These are phyloP conservation scores for Bipolaris victoriae DNA, from an alignment of 2,329 filamentous ascomycete genomes.

Conservation along the genomic window DNA sequence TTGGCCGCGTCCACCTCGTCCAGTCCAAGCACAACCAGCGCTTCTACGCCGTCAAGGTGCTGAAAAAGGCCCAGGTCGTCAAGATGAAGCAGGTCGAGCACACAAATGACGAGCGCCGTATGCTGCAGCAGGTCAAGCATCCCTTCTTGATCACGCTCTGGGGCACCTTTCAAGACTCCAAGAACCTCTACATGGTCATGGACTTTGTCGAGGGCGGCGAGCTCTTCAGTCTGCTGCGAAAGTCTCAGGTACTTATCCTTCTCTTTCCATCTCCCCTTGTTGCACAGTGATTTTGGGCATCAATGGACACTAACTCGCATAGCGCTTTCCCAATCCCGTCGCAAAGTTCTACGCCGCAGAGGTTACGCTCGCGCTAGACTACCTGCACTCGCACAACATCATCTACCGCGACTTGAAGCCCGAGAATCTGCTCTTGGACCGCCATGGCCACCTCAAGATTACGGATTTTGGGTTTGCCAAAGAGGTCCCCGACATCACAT, in stretches of 20 bases:
- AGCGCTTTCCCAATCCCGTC: constrained; percentile 98
- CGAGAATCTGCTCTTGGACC: constrained; percentile 88
- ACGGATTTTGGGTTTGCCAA: constrained; percentile 99
- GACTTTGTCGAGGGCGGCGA: constrained; percentile 99
- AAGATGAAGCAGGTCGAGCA: constrained; percentile 99
- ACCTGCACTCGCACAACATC: constrained; percentile 91
- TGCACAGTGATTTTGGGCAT: background rate
- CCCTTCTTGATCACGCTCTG: constrained; percentile 97
- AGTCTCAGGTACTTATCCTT: constrained; percentile 62
- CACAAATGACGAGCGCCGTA: constrained; percentile 95
- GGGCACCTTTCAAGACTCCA: constrained; percentile 96
- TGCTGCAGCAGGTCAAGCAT: constrained; percentile 96
- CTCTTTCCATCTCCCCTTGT: background rate
- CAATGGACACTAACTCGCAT: background rate
- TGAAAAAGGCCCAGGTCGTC: constrained; percentile 98
- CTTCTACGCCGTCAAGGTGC: constrained; percentile 97
- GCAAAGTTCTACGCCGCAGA: constrained; percentile 99
- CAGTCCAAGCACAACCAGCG: constrained; percentile 98
- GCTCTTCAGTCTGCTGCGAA: constrained; percentile 91
- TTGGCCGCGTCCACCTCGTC: constrained; percentile 93
- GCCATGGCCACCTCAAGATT: constrained; percentile 94
- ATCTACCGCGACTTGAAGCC: constrained; percentile 98
- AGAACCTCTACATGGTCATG: constrained; percentile 99
- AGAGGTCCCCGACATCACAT: constrained; percentile 97
- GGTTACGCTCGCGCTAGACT: constrained; percentile 93